Evolutionary conservation across 2,329 filamentous ascomycete genomes (phyloP), one percentile per base, ranked within the genome.

Genomic region (Xylariaceae sp.): DNA sequence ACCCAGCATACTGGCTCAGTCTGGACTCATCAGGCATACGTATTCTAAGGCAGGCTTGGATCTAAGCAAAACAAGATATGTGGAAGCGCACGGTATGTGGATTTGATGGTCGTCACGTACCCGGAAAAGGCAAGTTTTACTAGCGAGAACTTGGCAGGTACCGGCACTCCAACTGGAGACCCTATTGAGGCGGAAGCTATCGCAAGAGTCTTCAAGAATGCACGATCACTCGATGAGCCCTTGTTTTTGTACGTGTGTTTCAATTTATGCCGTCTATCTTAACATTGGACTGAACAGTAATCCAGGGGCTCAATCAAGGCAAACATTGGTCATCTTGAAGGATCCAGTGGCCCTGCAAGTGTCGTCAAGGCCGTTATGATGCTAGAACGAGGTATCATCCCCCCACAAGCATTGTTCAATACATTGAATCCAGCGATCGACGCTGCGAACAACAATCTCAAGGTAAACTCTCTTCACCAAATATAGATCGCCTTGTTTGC

Each of bases 301-400:
- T n/a, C n/a, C n/a, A n/a, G n/a, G n/a, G n/a, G n/a, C n/a, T n/a
- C n/a, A n/a, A n/a, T n/a, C n/a, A n/a, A n/a, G n/a, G n/a, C n/a
- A n/a, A n/a, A n/a, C n/a, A n/a, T n/a, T n/a, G n/a, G n/a, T n/a
- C n/a, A n/a, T n/a, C n/a, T n/a, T n/a, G n/a, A n/a, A n/a, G n/a
- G n/a, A n/a, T n/a, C n/a, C n/a, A n/a, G n/a, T n/a, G n/a, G n/a
- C n/a, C n/a, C n/a, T n/a, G n/a, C n/a, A n/a, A n/a, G n/a, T n/a
- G n/a, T n/a, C n/a, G n/a, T n/a, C 14, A 71, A 71, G 51, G 62
- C 62, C 0, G 58, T 65, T 12, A 61, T 65, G 34, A 60, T 65
- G 2, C 56, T 71, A 6, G 61, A 70, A 34, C 60, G 66, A 22
- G 60, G 61, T 2, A 45, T 59, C 1, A 67, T 72, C 44, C 66